Percentiles rank a stretch among this genome's conserved stretches.
These are phyloP conservation scores for Pneumocystis sp. DNA, from an alignment of 1,139 yeast species.

Conservation along the genomic window DNA sequence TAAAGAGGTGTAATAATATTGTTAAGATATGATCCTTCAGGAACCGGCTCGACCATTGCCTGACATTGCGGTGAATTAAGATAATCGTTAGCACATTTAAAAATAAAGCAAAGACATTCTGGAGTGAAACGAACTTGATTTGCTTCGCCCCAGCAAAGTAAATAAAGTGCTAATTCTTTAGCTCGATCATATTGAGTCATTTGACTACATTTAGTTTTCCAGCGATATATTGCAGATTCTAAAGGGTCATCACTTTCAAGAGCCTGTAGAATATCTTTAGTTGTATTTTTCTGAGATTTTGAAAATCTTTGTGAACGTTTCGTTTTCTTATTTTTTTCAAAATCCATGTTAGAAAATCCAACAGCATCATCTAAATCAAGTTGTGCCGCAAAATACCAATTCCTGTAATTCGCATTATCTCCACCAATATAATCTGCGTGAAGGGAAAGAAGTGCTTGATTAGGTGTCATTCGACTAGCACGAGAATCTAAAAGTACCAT, in stretches of 20 bases:
- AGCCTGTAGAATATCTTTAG: slow-evolving; percentile 41
- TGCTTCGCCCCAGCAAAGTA: slow-evolving; percentile 96
- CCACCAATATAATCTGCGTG: slow-evolving; percentile 98
- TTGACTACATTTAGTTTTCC: slow-evolving; percentile 65
- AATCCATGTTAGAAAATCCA: slow-evolving; percentile 63
- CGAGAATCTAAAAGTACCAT: slow-evolving; percentile 90
- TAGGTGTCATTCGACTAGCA: slow-evolving; percentile 92
- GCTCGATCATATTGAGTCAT: slow-evolving; percentile 65
- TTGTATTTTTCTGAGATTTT: slow-evolving; percentile 36
- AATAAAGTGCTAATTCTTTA: slow-evolving; percentile 76
- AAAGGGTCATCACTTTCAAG: slow-evolving; percentile 74
- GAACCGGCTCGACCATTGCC: slow-evolving; percentile 44
- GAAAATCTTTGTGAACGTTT: slow-evolving; percentile 13
- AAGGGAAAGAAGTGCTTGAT: slow-evolving; percentile 76
- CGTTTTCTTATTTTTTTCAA: slow-evolving; percentile 31
- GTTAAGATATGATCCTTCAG: slow-evolving; percentile 83
- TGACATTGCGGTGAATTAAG: slow-evolving; percentile 67
- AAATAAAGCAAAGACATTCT: slow-evolving; percentile 82
- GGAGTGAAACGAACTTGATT: slow-evolving; percentile 93
- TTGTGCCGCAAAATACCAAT: slow-evolving; percentile 94
- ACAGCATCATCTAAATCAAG: slow-evolving; percentile 69
- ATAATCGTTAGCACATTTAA: slow-evolving; percentile 84
- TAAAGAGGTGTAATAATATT: slow-evolving; percentile 86
- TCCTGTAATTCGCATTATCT: slow-evolving; percentile 74
- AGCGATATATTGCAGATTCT: slow-evolving; percentile 70